A percentile compares a stretch with the other conserved stretches of the same genome.
Evolutionary conservation across 768 basidiomycete species (phyloP).

Genomic region (Antrodiella citrinella): DNA sequence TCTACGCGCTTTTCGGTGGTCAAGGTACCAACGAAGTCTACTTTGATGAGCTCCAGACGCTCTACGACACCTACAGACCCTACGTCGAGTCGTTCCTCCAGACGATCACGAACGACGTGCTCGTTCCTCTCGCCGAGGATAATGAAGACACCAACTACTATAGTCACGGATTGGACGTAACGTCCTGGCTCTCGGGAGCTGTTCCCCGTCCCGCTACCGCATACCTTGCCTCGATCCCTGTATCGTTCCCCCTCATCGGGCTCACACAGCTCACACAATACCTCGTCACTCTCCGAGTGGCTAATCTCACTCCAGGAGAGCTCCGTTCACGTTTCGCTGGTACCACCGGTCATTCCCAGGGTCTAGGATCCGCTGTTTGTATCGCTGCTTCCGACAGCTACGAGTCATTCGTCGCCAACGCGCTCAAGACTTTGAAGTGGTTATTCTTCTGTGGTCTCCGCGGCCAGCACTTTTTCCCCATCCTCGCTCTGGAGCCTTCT

Average conservation of each 20-base stretch:
- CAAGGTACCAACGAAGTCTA: constrained; percentile 99
- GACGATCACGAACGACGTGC: constrained; percentile 54
- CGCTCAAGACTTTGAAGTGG: constrained; percentile 81
- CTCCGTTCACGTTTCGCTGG: constrained; percentile 71
- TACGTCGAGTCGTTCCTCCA: constrained; percentile 71
- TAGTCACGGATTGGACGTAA: constrained; percentile 70
- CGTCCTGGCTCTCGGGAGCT: constrained; percentile 75
- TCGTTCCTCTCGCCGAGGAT: constrained; percentile 60
- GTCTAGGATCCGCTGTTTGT: constrained; percentile 88
- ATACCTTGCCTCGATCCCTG: constrained; percentile 88
- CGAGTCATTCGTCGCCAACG: constrained; percentile 68
- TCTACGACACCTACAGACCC: constrained; percentile 87
- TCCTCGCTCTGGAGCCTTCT: constrained; percentile 80
- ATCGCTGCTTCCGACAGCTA: constrained; percentile 74
- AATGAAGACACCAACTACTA: constrained; percentile 61
- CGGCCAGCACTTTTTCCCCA: constrained; percentile 91
- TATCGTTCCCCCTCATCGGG: constrained; percentile 94
- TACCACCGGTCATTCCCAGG: constrained; percentile 96
- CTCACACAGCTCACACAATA: constrained; percentile 95
- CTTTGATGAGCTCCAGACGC: constrained; percentile 88
- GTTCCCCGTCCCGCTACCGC: constrained; percentile 64
- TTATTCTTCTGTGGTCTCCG: constrained; percentile 91
- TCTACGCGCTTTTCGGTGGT: constrained; percentile 94
- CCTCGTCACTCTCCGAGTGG: constrained; percentile 68
- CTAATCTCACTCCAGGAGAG: constrained; percentile 71